phyloP scores from a whole-genome alignment of 441 rosid genomes.

The Erodium texanum region DNA sequence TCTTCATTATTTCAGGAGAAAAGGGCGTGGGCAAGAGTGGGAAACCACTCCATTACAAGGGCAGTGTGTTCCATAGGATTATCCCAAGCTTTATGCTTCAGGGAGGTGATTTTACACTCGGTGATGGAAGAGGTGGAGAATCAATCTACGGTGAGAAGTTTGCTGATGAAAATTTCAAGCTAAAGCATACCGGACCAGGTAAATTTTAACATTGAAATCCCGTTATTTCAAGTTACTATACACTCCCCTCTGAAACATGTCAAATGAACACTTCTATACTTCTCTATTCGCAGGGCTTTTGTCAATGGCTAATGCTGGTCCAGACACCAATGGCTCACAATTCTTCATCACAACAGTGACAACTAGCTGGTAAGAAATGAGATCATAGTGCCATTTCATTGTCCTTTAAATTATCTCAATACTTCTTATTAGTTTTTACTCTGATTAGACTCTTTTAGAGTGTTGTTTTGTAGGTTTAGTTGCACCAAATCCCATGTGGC shows the following conservation, averaged over 20 bases:
- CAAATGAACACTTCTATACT: neutral
- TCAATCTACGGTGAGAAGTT: slow-evolving; percentile 87
- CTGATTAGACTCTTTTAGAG: neutral
- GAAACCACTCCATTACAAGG: slow-evolving; percentile 75
- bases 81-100: slow-evolving; percentile 91
- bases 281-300: slow-evolving; percentile 28
- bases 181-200: slow-evolving; percentile 88
- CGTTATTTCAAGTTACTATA: neutral
- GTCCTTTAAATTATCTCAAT: neutral
- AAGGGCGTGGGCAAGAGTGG: slow-evolving; percentile 78
- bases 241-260: neutral
- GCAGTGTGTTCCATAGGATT: slow-evolving; percentile 75
- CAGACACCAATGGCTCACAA: slow-evolving; percentile 60
- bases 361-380: slow-evolving; percentile 43
- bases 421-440: neutral
- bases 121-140: slow-evolving; percentile 90
- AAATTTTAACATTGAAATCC: slow-evolving; percentile 1
- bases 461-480: neutral
- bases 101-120: slow-evolving; percentile 84
- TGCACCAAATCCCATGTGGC: neutral
- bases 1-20: slow-evolving; percentile 44
- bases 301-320: slow-evolving; percentile 68
- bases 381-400: too few relatives aligned
- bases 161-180: slow-evolving; percentile 72
- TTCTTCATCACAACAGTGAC: slow-evolving; percentile 55